Percentiles rank a stretch among this genome's conserved stretches.
Evolutionary conservation across 2,329 filamentous ascomycete genomes (phyloP).

Genomic region (Cyphellophora europaea): DNA sequence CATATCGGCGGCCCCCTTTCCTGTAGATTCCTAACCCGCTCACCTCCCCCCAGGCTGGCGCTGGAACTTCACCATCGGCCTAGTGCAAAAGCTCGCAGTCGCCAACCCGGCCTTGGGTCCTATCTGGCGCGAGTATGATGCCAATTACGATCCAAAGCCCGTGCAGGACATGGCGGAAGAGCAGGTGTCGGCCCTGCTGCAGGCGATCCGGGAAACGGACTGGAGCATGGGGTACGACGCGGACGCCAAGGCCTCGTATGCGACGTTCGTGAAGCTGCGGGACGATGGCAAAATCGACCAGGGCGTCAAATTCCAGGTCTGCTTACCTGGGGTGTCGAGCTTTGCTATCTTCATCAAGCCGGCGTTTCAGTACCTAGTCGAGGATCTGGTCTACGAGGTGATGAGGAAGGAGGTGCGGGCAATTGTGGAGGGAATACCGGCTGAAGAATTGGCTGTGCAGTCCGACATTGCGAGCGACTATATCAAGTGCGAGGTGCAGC

Average conservation of each 20-base stretch:
- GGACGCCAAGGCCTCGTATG: constrained; percentile 21
- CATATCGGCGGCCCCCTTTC: too few relatives aligned
- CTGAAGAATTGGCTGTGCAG: constrained; percentile 3
- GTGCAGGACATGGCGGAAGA: constrained; percentile 3
- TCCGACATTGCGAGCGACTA: constrained; percentile 7
- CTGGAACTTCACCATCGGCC: constrained; percentile 6
- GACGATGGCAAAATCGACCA: constrained; percentile 16
- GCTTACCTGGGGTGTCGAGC: constrained; percentile 17
- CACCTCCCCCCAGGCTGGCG: constrained; percentile 4
- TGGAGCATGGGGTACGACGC: constrained; percentile 20
- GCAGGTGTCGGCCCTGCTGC: constrained; percentile 1
- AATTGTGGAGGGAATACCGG: constrained; percentile 1
- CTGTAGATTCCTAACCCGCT: too few relatives aligned
- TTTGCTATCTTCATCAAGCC: constrained; percentile 5
- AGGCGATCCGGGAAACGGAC: constrained; percentile 1
- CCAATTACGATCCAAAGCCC: constrained; percentile 3
- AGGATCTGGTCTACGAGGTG: constrained; percentile 4
- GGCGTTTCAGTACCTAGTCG: constrained; percentile 3
- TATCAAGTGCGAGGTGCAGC: constrained; percentile 5
- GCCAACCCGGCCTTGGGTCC: constrained; percentile 3
- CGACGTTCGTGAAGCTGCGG: constrained; percentile 18
- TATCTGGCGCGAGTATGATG: constrained; percentile 5
- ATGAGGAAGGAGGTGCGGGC: constrained; percentile 2
- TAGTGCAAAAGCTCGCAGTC: constrained; percentile 4
- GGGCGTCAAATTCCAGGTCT: constrained; percentile 25